Evolutionary conservation across 2,329 filamentous ascomycete genomes (phyloP), one percentile per base, ranked within the genome.

Genomic region (Trichoderma sp.): DNA sequence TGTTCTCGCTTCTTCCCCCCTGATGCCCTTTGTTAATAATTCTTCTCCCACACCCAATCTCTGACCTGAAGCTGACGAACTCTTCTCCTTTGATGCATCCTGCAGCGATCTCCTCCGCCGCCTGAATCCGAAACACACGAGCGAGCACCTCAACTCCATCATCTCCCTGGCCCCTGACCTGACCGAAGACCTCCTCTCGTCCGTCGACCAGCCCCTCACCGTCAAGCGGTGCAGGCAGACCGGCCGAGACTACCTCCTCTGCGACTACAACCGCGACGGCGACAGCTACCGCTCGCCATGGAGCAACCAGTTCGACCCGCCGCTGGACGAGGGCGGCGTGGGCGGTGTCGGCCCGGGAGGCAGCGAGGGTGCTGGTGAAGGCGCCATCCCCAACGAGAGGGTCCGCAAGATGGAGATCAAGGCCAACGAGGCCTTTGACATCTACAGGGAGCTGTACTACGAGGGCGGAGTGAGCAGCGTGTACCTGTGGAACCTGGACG

Each of bases 201-300:
- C 96, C 29, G 97, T 99, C 80, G 97, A 99, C 86, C 96, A 98
- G 85, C 97, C 97, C 29, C 92, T 99, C 75, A 92, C 93, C 76
- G 90, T 97, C 78, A 92, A 93, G 80, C 93, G 94, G 79, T 98
- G 97, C 89, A 91, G 91, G 80, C 94, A 95, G 85, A 93, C 94
- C 38, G 95, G 95, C 80, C 94, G 96, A 80, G 97, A 98, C 86
- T 99, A 98, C 88, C 91, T 99, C 69, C 93, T 98, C 82, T 99
- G 97, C 89, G 97, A 99, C 90, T 99, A 99, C 90, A 99, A 99
- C 89, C 95, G 97, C 78, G 97, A 99, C 86, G 97, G 97, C 77
- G 96, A 98, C 87, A 97, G 94, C 86, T 98, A 98, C 90, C 93
- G 97, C 77, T 97, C 94, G 79, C 97, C 97, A n/a, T 99, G 97